Base-by-base conservation (phyloP, 768 basidiomycete species). In the Russula compacta region DNA sequence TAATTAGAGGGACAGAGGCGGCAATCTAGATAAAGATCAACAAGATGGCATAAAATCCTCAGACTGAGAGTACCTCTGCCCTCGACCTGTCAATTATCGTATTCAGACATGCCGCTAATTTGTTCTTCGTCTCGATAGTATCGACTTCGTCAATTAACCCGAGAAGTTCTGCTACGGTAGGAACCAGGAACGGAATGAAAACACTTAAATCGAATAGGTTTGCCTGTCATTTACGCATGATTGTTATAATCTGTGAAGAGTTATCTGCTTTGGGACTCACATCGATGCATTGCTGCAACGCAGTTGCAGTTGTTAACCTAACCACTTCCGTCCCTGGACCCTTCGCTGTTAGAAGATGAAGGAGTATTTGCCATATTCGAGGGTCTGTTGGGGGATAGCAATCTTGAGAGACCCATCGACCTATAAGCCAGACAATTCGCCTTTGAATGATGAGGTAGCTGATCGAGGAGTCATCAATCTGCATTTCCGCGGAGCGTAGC, bases 381-480 rank as follows among this genome's bases (percentile, higher is more conserved):
- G 82, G 75, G 61, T 86, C 83, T 49, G 82, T 81, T 1, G 83
- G 78, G 14, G 79, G 75, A 19, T 79, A 72, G 64, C 83, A 84
- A 59, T 81, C 79, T 50, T 92, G 87, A 14, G 82, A 76, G 38
- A 92, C 79, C 89, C 92, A 93, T 78, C 86, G 88, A 29, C 95
- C 94, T 49, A 98, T 81, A 4, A 98, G 76, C 93, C 94, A 97
- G 1, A 95, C 93, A 65, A 98, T 88, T 36, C 95, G 83, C n/a
- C 93, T 83, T 72, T 98, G 95, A 63, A 98, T 82, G 56, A 98
- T 89, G 0, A 90, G 88, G 70, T 88, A 92, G 59, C 94, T 95
- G 59, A 33, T 56, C 24, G 44, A 56, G 54, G 53, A 61, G 58
- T 43, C 35, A 50, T 42, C 19, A 11, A 10, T 49, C 11, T 36